Base-by-base conservation (phyloP, 257 asterid species). In the Solanum ahanhuiri region DNA sequence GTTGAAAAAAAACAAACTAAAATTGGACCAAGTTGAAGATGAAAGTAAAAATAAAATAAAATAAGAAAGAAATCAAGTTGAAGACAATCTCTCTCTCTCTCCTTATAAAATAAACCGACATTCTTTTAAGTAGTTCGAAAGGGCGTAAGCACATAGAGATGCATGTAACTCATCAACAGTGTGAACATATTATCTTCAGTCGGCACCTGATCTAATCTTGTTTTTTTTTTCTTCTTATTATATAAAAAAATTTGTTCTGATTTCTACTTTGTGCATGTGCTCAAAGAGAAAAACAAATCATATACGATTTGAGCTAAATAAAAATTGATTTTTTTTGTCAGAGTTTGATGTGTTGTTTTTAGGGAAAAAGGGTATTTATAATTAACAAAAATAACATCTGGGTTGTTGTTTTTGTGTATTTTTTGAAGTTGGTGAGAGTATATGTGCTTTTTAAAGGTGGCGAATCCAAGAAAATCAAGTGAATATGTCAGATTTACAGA, bases 371-470 rank as follows among this genome's bases (percentile, higher is more conserved):
- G 76, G 71, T 41, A 60, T 85, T n/a, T 43, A 43, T 69, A 31
- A 23, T 35, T 37, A 25, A 12, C 28, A 43, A 12, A 87, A 63
- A 39, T n/a, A 15, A 70, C 43, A 84, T 72, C 76, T n/a, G 60
- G 86, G 77, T 34, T 17, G 64, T 39, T 25, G 12, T 48, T 81
- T 30, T 14, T 14, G 77, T 9, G 2, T 85, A 15, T 12, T 30
- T 54, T 6, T 23, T 77, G 70, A 51, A 60, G 37, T 34, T 39
- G 51, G 73, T 18, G 64, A 57, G 64, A 57, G 64, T 92, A 86
- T 90, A 90, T 92, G 91, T 90, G 86, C 89, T 82, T 89, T 15
- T 83, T 34, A 84, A 95, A 92, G 89, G 96, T 96, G 99, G 98
- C 98, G 96, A 91, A 92, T 60, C 76, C 88, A 90, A 87, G 88